Base-by-base conservation (phyloP, 2,329 filamentous ascomycete genomes). In the Aschersonia sp. region DNA sequence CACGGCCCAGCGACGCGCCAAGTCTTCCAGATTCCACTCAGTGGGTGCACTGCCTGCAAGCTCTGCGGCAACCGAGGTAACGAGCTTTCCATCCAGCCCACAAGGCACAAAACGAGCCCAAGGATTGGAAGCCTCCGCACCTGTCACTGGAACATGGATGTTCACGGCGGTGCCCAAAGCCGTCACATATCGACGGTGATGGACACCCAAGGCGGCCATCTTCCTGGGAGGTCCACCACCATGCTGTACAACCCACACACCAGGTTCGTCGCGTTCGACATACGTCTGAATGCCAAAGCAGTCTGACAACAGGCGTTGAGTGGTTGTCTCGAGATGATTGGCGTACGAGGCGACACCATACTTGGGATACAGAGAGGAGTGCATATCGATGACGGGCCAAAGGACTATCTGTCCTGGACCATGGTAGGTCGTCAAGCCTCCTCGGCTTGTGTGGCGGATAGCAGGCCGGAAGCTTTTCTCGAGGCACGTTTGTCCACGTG, bases 381-480 rank as follows among this genome's bases (percentile, higher is more conserved):
- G 78, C 49, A 97, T 74, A 62, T 95, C 88, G n/a, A 94, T 63
- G 46, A 96, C 78, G 3, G 91, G 88, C 71, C 94, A 98, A n/a
- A 89, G 79, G 38, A 96, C 85, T 45, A 94, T 68, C 63, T 98
- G 92, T 0, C 91, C 91, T 0, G 91, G 92, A 0, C 91, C 92
- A 62, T 98, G 92, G 68, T 95, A 97, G 3, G 92, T 97, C 0
- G 87, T 89, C 54, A 94, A 80, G 0, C 92, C 92, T 51, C 92
- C 92, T 48, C 92, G 81, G n/a, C 80, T 75, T 10, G 86, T 84
- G 56, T 81, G 74, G 43, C 78, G 65, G 56, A 92, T 78, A n/a
- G 76, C 69, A 3, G 83, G 84, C 30, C 61, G 53, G 55, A 65
- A 69, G 45, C 32, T 61, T 50, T 40, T 47, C 32, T 59, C 53